A percentile compares a stretch with the other conserved stretches of the same genome.
These are phyloP conservation scores for Fusarium odoratissimum DNA, from an alignment of 2,329 filamentous ascomycete species.

Conservation along the genomic window DNA sequence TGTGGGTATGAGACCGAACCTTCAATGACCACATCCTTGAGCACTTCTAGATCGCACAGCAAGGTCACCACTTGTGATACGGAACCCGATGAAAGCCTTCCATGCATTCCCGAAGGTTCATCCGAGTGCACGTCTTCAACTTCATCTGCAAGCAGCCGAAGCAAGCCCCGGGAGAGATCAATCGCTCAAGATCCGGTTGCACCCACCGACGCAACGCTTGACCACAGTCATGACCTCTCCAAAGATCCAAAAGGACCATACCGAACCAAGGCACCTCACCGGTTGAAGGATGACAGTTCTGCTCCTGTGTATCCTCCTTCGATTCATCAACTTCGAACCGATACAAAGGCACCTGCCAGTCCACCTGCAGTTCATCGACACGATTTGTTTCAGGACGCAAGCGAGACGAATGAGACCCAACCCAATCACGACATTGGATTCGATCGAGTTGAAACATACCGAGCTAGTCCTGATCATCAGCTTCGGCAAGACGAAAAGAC, in stretches of 20 bases:
- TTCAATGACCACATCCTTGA: conserved; percentile 39
- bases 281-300: conserved; percentile 16
- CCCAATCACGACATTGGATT: conserved; percentile 19
- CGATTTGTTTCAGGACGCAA: conserved; percentile 22
- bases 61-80: neutral
- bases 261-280: neutral
- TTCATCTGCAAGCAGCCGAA: conserved; percentile 7
- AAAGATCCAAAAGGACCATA: conserved; percentile 15
- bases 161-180: conserved; percentile 24
- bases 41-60: conserved; percentile 5
- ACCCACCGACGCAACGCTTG: conserved; percentile 19
- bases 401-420: neutral
- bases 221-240: conserved; percentile 18
- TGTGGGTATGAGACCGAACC: conserved; percentile 35
- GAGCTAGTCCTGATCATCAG: conserved; percentile 22
- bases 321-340: conserved; percentile 29
- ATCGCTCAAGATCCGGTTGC: conserved; percentile 20
- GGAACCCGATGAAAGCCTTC: conserved; percentile 10
- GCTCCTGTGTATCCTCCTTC: conserved; percentile 17
- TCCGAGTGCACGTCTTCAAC: conserved; percentile 13
- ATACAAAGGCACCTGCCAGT: conserved; percentile 20
- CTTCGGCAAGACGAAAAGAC: conserved; percentile 24
- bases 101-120: conserved; percentile 33
- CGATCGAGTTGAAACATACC: conserved; percentile 13
- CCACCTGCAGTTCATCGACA: conserved; percentile 25